Evolutionary conservation across 495 filamentous ascomycete species (phyloP), one percentile per base, ranked within the genome.

Genomic region (Lepidopterella palustris): DNA sequence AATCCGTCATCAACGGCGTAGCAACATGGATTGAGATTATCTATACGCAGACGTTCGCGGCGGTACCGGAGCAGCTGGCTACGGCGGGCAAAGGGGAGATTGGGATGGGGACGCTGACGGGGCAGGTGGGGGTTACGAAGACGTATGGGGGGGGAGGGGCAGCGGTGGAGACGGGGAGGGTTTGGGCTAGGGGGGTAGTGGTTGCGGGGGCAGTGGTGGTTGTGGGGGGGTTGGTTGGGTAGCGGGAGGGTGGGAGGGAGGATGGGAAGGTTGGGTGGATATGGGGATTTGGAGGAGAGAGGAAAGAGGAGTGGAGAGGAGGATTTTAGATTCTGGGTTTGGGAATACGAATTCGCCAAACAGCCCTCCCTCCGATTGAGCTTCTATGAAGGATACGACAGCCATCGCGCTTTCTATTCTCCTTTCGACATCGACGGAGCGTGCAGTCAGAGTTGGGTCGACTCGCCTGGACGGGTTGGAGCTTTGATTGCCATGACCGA

Each of bases 41-140:
- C 18, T 48, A 55, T 45, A 67, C 68, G 11, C 45, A 69, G 42
- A 64, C 56, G 1, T 67, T 65, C 39, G 54, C 18, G 4, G 42
- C 28, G 3, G 60, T 63, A 29, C 55, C 57, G 23, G 55, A 55
- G 8, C 63, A 67, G 58, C 27, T 47, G 23, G 60, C 68, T 1
- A 24, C 1, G 24, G 63, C 66, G 13, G 61, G 55, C 5, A 55
- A 55, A 18, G 70, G 70, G 1, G 39, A 28, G 3, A 54, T 72
- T 35, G 69, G 69, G 3, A 59, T 71, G 57, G 69, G 69, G 11
- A 62, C 62, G 21, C 23, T 68, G 45, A 69, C 62, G 26, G 68
- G 68, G 6, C 11, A 65, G 28, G 28, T 59, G 18, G 68, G 68
- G 0, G 53, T 61, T 9, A 61, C 58, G 42, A 64, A 62, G 63